Evolutionary conservation across 495 filamentous ascomycete genomes (phyloP), one percentile per base, ranked within the genome.

Genomic region (Aspergillus sparsus): DNA sequence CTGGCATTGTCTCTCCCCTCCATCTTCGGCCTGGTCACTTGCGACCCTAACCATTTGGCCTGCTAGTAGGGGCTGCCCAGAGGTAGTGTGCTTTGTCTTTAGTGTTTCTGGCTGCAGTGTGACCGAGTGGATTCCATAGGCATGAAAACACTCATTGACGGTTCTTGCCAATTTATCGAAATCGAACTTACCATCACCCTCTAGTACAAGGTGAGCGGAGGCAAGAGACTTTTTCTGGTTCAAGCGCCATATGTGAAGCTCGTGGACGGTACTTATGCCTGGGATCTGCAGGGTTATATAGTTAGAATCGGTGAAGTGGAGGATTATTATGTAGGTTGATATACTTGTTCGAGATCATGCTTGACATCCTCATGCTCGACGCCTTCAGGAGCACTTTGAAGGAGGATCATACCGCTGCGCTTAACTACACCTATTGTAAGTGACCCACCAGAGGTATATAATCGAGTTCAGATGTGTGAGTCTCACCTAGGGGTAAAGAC

Each of bases 371-470:
- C 82, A 54, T 90, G 74, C 33, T 86, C 80, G 63, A 97, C 85
- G 12, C 87, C 86, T 10, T 85, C 84, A 0, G 93, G 93, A 0
- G 88, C 90, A 37, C 90, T 91, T 71, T 96, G 91, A 1, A 97
- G 82, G 8, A 97, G 80, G 45, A 96, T 92, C 11, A 62, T 45
- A 11, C 81, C 80, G 7, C 65, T 64, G 21, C 67, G 64, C 59
- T 63, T 69, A 6, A 79, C 76, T 75, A 41, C 3, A 35, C 3
- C 77, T 77, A 45, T 35, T 13, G 18, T 46, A 8, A 16, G n/a
- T 16, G 15, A 16, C 6, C 7, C 7, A 46, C 3, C 7, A 13
- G n/a, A 8, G 42, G 5, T 16, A 5, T 16, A 16, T 16, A 53
- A 16, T 5, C 32, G 5, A 36, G 10, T 12, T 15, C 2, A 36